Percentiles rank a stretch among this genome's conserved stretches.
phyloP scores from a whole-genome alignment of 768 basidiomycete genomes.

The Rickenella mellea region DNA sequence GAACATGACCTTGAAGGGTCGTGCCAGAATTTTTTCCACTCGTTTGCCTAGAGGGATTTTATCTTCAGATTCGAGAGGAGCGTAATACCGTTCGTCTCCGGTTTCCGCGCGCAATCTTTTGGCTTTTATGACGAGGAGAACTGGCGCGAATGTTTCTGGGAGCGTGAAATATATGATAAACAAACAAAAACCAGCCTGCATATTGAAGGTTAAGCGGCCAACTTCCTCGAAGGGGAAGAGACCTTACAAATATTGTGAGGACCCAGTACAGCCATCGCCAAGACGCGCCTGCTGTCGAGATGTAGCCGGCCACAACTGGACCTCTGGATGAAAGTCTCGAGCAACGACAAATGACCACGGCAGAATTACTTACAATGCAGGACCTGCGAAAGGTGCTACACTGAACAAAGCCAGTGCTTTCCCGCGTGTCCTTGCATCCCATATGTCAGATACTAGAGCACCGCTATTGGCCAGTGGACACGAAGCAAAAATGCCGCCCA shows the following conservation, averaged over 20 bases:
- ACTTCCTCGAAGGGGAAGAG: background rate
- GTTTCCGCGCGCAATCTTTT: constrained; percentile 13
- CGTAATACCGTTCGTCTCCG: background rate
- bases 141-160: constrained; percentile 25
- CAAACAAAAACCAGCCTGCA: constrained; percentile 8
- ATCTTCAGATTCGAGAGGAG: constrained; percentile 10
- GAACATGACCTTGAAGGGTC: constrained; percentile 20
- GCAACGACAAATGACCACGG: no score
- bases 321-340: no score
- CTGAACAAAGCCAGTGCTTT: constrained; percentile 21
- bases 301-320: constrained; percentile 11
- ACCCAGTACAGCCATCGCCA: constrained; percentile 23
- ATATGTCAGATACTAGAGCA: constrained; percentile 9
- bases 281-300: constrained; percentile 13
- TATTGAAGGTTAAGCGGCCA: background rate
- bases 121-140: constrained; percentile 20
- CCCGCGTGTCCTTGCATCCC: constrained; percentile 10
- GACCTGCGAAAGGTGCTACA: constrained; percentile 19
- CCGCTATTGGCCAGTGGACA: constrained; percentile 16
- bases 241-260: constrained; percentile 9
- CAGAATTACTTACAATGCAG: constrained; percentile 19
- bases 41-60: constrained; percentile 18
- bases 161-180: constrained; percentile 15
- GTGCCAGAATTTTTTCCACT: constrained; percentile 8
- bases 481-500: constrained; percentile 21